Evolutionary conservation across 1,139 yeast genomes (phyloP).

Genomic region (Petasospora rhodanensis): DNA sequence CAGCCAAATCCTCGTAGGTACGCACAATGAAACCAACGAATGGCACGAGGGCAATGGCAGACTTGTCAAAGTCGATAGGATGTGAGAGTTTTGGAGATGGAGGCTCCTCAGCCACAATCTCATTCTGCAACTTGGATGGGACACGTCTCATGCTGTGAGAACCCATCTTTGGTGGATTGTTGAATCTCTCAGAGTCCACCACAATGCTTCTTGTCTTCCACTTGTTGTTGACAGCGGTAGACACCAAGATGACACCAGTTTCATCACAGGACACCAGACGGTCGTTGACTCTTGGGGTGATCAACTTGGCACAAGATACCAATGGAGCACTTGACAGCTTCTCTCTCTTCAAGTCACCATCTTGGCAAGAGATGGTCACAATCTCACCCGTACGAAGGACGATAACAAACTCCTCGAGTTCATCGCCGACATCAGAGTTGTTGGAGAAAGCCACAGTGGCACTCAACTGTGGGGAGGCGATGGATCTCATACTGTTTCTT

Average conservation of each 20-base stretch:
- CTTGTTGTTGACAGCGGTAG: slow-evolving; percentile 58
- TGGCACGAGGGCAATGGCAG: slow-evolving; percentile 46
- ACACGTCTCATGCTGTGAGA: not conserved
- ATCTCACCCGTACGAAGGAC: slow-evolving; percentile 42
- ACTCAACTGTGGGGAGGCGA: slow-evolving; percentile 21
- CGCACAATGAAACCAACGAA: slow-evolving; percentile 70
- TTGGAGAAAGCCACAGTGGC: slow-evolving; percentile 21
- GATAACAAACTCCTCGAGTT: slow-evolving; percentile 35
- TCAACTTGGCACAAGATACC: slow-evolving; percentile 48
- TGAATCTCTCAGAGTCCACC: slow-evolving; percentile 45
- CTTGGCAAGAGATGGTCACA: slow-evolving; percentile 43
- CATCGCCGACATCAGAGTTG: slow-evolving; percentile 17
- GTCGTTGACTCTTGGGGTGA: slow-evolving; percentile 73
- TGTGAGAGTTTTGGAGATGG: slow-evolving; percentile 1
- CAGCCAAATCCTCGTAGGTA: slow-evolving; percentile 51
- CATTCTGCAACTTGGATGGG: slow-evolving; percentile 2
- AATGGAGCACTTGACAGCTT: slow-evolving; percentile 31
- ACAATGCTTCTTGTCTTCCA: slow-evolving; percentile 57
- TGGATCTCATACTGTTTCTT: slow-evolving; percentile 27
- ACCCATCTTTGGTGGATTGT: slow-evolving; percentile 27
- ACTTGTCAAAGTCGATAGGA: slow-evolving; percentile 20
- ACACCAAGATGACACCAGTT: slow-evolving; percentile 52
- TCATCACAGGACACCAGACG: slow-evolving; percentile 56
- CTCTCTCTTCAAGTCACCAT: slow-evolving; percentile 37
- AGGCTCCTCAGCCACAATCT: not conserved